Evolutionary conservation across 2,329 filamentous ascomycete species (phyloP).

Genomic region (Fusarium concolor): DNA sequence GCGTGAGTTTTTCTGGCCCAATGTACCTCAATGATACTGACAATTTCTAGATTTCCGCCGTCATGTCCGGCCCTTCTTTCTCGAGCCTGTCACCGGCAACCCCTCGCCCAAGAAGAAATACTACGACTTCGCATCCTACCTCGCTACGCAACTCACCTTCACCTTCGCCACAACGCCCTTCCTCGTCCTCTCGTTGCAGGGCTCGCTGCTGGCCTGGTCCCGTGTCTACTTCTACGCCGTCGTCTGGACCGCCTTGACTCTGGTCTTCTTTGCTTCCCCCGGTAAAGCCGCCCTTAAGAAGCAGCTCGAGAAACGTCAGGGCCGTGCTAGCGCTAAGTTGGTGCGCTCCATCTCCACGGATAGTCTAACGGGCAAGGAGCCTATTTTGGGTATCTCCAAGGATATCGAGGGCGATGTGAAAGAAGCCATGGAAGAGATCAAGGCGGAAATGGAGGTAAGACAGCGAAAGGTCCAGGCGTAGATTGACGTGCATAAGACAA

Average conservation of each 20-base stretch:
- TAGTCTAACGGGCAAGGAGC: conserved; percentile 65
- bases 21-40: neutral
- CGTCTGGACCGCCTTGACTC: conserved; percentile 71
- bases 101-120: conserved; percentile 80
- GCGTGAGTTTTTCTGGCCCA: conserved; percentile 69
- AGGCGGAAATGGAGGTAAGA: conserved; percentile 73
- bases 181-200: conserved; percentile 78
- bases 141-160: conserved; percentile 85
- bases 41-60: conserved; percentile 80
- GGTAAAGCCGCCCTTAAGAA: conserved; percentile 72
- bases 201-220: conserved; percentile 81
- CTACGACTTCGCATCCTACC: conserved; percentile 83
- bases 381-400: conserved; percentile 80
- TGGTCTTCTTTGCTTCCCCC: conserved; percentile 84
- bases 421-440: conserved; percentile 81
- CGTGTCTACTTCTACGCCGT: conserved; percentile 91
- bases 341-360: conserved; percentile 68
- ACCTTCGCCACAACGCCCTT: conserved; percentile 88
- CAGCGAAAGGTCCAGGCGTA: conserved; percentile 61
- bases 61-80: conserved; percentile 90
- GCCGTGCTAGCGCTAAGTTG: conserved; percentile 59
- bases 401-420: conserved; percentile 81
- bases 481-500: conserved; percentile 65
- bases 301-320: conserved; percentile 68
- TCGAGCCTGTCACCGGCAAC: conserved; percentile 78